Base-by-base conservation (phyloP, 2,329 filamentous ascomycete genomes). In the Penicillium italicum region DNA sequence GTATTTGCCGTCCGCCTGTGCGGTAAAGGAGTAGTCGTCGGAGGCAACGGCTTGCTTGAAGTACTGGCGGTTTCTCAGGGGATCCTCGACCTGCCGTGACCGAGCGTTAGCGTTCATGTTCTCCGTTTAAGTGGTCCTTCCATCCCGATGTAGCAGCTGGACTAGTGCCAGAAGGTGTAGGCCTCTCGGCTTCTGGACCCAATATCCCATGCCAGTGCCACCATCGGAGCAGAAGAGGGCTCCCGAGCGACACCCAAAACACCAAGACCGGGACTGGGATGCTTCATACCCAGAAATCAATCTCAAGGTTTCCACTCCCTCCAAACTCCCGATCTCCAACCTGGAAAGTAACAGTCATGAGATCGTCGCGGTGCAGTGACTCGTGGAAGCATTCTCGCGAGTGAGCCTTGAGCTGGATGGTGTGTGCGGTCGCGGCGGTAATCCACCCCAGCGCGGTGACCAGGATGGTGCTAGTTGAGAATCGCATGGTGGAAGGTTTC, bases 331-430 rank as follows among this genome's bases (percentile, higher is more conserved):
- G 82, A 74, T 99, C 94, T 72, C 94, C 94, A 56, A 97, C 93
- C 79, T 97, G 94, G 82, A 95, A 99, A 30, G 92, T 96, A 57
- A 99, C 92, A 9, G 91, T 97, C 94, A 99, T 99, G 77, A 88
- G 90, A 80, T 99, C 94, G 76, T 96, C 94, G 74, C 83, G 85
- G 80, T 96, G 93, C 57, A 99, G 85, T 67, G 81, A 77, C 80
- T 99, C 94, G 81, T 96, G 90, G 83, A 97, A 99, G 81, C 94
- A 99, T 80, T 99, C 94, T 77, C 91, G 85, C 71, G 91, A 90
- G 78, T 99, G 91, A 66, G 92, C 88, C 61, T 88, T 88, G 70
- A 99, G 86, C 75, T 94, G 90, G 77, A 99, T 97, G 81, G 95
- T 97, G 84, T 99, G 94, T 67, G 90, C 91, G 63, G 84, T 74